Evolutionary conservation across 1,284 basidiomycete species (phyloP), one percentile per base, ranked within the genome.

Genomic region (Leccinum pachyderme): DNA sequence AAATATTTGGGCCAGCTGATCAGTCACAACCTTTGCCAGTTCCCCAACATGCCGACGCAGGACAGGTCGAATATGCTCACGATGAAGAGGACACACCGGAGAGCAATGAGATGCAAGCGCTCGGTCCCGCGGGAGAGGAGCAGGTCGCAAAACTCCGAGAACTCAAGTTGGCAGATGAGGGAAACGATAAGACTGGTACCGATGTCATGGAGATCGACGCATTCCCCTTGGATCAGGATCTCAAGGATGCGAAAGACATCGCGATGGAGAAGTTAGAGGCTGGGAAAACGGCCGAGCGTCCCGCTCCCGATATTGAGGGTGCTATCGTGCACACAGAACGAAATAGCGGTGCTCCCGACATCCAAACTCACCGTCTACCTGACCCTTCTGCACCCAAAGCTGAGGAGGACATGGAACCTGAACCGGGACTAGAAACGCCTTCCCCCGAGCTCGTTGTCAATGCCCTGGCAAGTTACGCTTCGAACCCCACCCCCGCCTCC

Each of bases 101-200:
- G 12, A 85, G 86, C 54, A 79, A 88, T 47, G 85, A 91, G 51
- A 88, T 91, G 81, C 94, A 98, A 71, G 94, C 95, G 1, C 81
- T 98, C 11, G 96, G 95, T 5, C 86, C 91, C 1, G 90, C 95
- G 1, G 83, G 82, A 11, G 86, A 91, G 47, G 92, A 95, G 61
- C 86, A 95, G 67, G 83, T 85, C 33, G 87, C 91, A 33, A 92
- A 89, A 65, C 77, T 98, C 49, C 83, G 87, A 59, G 87, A 95
- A 49, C 82, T 97, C 29, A 87, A 83, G 46, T 78, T 96, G 59
- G 70, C 84, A 22, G 91, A 93, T 58, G 84, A 87, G 18, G 77
- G 76, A 32, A 56, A 62, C 15, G 77, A 78, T 18, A 56, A 61
- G 22, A 65, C 64, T 37, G 54, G 63, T 11, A 52, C 71, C 2